Percentiles rank a stretch among this genome's conserved stretches.
Conservation (phyloP, 192 early-diverging fungal species). For the Backusella parvicylindrica region DNA sequence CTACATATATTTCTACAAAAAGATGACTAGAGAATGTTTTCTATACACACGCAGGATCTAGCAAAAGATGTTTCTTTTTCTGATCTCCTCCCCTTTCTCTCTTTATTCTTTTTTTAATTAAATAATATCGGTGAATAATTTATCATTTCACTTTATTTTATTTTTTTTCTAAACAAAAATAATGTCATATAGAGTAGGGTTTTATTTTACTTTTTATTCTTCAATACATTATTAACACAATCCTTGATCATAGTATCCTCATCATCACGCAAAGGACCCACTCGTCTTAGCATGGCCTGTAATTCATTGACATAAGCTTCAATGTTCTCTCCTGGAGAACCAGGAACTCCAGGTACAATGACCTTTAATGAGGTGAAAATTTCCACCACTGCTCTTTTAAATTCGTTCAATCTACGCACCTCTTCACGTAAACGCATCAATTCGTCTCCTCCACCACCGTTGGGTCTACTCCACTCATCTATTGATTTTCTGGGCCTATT, state of each 20-base stretch:
- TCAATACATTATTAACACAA: not conserved
- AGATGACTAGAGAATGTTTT: no score
- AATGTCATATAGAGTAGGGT: no score
- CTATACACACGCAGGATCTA: no score
- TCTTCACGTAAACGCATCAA: not conserved
- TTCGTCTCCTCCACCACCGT: not conserved
- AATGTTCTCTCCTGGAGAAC: not conserved
- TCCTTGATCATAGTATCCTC: not conserved
- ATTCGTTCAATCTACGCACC: not conserved
- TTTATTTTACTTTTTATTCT: not conserved
- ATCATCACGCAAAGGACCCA: not conserved
- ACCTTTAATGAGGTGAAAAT: not conserved
- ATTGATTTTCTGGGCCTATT: conserved; percentile 5
- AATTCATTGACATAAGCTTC: not conserved
- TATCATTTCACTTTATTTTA: not conserved
- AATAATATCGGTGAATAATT: no score
- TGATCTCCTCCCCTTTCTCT: no score
- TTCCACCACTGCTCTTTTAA: not conserved
- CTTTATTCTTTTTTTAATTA: no score
- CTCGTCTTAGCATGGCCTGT: not conserved
- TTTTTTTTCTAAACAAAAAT: not conserved
- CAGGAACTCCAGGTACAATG: not conserved
- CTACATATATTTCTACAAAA: no score
- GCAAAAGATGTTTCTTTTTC: no score
- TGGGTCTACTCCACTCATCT: not conserved